Percentiles rank a stretch among this genome's conserved stretches.
Evolutionary conservation across 2,329 filamentous ascomycete genomes (phyloP).

Genomic region (Fusarium napiforme): DNA sequence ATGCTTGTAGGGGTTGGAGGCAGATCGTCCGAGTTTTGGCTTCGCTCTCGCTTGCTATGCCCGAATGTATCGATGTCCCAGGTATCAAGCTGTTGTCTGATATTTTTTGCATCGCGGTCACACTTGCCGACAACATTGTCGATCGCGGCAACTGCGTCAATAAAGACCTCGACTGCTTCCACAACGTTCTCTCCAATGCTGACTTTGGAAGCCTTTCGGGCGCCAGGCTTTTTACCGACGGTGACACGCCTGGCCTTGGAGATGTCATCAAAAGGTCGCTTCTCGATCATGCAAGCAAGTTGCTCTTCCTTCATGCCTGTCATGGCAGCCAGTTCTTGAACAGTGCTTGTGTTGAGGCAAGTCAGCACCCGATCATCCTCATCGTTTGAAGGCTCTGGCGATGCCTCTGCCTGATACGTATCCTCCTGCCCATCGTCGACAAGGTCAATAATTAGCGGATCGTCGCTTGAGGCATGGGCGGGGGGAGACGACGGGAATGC

Average conservation of each 20-base stretch:
- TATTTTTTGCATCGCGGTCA: constrained; percentile 72
- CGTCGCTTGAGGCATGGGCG: constrained; percentile 47
- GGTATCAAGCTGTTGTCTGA: constrained; percentile 57
- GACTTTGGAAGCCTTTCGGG: constrained; percentile 58
- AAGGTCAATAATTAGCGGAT: constrained; percentile 50
- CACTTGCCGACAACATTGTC: constrained; percentile 84
- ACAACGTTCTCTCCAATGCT: constrained; percentile 65
- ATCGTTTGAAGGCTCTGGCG: constrained; percentile 45
- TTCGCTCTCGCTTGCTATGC: constrained; percentile 49
- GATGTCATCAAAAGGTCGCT: constrained; percentile 78
- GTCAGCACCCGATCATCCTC: constrained; percentile 68
- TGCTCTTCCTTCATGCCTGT: constrained; percentile 77
- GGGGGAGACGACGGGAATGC: constrained; percentile 35
- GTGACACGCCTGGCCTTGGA: constrained; percentile 74
- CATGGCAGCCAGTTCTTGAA: constrained; percentile 82
- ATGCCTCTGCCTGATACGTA: constrained; percentile 51
- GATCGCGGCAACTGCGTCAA: constrained; percentile 82
- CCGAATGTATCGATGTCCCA: constrained; percentile 64
- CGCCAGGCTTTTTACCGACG: constrained; percentile 58
- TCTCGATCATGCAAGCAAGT: constrained; percentile 74
- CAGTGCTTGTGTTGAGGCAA: constrained; percentile 84
- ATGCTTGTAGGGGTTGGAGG: constrained; percentile 57
- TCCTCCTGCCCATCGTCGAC: constrained; percentile 58
- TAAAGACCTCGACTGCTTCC: constrained; percentile 73
- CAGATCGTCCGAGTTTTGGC: constrained; percentile 49